Evolutionary conservation across 2,329 filamentous ascomycete species (phyloP), one percentile per base, ranked within the genome.

Genomic region (Diaporthe capsici): DNA sequence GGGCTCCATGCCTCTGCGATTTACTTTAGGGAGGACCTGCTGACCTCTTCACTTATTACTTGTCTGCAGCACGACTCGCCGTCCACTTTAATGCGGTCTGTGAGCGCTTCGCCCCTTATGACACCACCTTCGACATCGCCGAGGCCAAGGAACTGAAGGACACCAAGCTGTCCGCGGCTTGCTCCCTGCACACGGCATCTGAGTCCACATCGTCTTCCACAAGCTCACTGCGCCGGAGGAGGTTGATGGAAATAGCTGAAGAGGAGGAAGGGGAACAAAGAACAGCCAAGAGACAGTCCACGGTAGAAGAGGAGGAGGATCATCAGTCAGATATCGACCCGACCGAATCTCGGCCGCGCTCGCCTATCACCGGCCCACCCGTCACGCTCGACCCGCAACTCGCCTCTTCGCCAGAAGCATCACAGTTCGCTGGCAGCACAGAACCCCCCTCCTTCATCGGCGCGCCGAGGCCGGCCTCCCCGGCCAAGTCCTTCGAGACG

Each of bases 231-330:
- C 91, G 94, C 76, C 90, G 92, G 81, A 91, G 93, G 80, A 92
- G 94, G 79, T 87, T 98, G 80, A 93, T 96, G 86, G 96, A 98
- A 85, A 98, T 98, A 82, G 92, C 94, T n/a, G 97, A 98, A 85
- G 94, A 97, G 85, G 94, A 93, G 72, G 95, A 97, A 81, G 95
- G 98, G 80, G 85, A 87, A 76, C 86, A 89, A 76, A 85, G 90
- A 78, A 87, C 91, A 39, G 86, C 85, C 57, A 93, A 92, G 80
- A 87, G 91, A 73, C 88, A 92, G 80, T 92, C 89, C 2, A 84
- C 89, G 10, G 86, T 88, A 9, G 84, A 86, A 28, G 87, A 89
- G 81, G 85, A 89, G 81, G 85, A 90, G 79, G 83, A 84, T 65
- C 74, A 79, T 71, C 75, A 80, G 15, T 71, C 73, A 42, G 76